Evolutionary conservation across 495 filamentous ascomycete genomes (phyloP), one percentile per base, ranked within the genome.

Genomic region (Evernia prunastri): DNA sequence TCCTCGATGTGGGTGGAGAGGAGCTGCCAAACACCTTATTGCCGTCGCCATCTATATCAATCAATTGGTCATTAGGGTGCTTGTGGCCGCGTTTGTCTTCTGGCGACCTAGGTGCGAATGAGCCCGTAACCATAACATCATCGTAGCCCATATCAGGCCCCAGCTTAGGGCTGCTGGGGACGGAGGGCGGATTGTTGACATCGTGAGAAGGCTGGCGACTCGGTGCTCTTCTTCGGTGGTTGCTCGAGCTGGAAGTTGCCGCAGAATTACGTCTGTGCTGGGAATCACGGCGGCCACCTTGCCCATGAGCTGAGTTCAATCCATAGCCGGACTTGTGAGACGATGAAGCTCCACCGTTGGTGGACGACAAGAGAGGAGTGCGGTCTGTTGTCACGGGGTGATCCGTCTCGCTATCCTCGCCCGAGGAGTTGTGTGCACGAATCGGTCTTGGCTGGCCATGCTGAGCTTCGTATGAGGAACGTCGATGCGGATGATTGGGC

Each of bases 161-260:
- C 64, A 84, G 36, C 57, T 77, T 76, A 0, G 94, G 94, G 25
- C 89, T 88, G 8, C 83, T 85, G 0, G 94, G 94, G 25, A 96
- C 84, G 0, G 94, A 97, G 1, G 94, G 94, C n/a, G 94, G 94
- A 69, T 96, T 96, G 70, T 98, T 98, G 64, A 97, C 83, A 82
- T 96, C 87, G 73, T 91, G 92, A 59, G 76, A 74, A 6, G 71
- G 67, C 45, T 64, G 64, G 37, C 63, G 68, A 59, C 58, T 68
- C 12, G 53, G 64, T 35, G 54, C 45, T 25, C 61, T 37, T 58
- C 60, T 71, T 62, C 54, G 68, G 35, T 61, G 67, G 51, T 63
- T 72, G 47, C 67, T 73, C 39, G 68, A 67, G 40, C 56, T 66
- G 20, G 69, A 72, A 23, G 69, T 71, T 40, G 64, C 63, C 45